A percentile compares a stretch with the other conserved stretches of the same genome.
Evolutionary conservation across 805 yeast genomes (phyloP).

Genomic region (Nakazawaea populi): DNA sequence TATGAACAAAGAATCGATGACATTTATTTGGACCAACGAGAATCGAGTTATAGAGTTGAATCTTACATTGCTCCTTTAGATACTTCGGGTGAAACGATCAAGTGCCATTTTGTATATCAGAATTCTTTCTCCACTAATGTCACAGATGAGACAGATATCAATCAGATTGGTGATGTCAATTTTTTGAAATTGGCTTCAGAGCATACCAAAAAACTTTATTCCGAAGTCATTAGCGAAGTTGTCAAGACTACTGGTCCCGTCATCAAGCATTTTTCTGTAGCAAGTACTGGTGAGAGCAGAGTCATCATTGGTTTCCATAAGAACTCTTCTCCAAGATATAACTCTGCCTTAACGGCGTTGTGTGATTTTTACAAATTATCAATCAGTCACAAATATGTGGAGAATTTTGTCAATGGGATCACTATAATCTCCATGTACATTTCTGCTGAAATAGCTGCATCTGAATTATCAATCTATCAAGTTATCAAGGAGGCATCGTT

Average conservation of each 20-base stretch:
- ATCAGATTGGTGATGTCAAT: slow-evolving; percentile 68
- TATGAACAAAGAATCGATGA: slow-evolving; percentile 80
- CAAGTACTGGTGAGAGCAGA: slow-evolving; percentile 77
- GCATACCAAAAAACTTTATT: slow-evolving; percentile 75
- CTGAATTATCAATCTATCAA: slow-evolving; percentile 79
- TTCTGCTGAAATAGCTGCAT: slow-evolving; percentile 44
- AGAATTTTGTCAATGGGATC: slow-evolving; percentile 85
- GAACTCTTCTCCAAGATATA: slow-evolving; percentile 79
- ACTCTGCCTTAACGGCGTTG: slow-evolving; percentile 78
- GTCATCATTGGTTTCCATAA: slow-evolving; percentile 85
- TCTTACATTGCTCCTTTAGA: slow-evolving; percentile 64
- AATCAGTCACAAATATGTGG: slow-evolving; percentile 87
- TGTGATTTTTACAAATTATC: slow-evolving; percentile 84
- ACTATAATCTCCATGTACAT: slow-evolving; percentile 85
- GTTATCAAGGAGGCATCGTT: slow-evolving; percentile 91
- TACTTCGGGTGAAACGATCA: slow-evolving; percentile 37
- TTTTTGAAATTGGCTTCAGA: slow-evolving; percentile 72
- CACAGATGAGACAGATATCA: slow-evolving; percentile 44
- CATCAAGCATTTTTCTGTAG: slow-evolving; percentile 77
- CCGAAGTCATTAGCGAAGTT: slow-evolving; percentile 65
- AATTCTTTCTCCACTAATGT: slow-evolving; percentile 13
- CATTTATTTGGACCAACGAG: slow-evolving; percentile 58
- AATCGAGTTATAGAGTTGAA: slow-evolving; percentile 61
- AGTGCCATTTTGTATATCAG: slow-evolving; percentile 79
- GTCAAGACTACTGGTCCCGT: slow-evolving; percentile 83